Base-by-base conservation (phyloP, 2,329 filamentous ascomycete genomes). In the Knufia fluminis region DNA sequence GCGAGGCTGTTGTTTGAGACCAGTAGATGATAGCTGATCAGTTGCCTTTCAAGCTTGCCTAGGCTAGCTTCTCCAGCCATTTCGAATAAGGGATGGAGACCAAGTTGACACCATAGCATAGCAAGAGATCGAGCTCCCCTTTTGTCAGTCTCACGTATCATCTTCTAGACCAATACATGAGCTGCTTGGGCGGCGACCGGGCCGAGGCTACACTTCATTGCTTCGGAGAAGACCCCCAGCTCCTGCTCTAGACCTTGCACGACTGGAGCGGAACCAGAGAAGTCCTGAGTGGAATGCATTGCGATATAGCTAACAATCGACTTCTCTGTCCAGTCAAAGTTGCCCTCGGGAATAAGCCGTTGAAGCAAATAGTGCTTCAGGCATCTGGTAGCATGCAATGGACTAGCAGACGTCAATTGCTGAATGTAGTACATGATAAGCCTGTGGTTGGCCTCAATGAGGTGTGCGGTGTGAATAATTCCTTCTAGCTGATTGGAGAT, bases 11-110 rank as follows among this genome's bases (percentile, higher is more conserved):
- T 60, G 49, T 84, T 75, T 26, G 78, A 74, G 24, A 68, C 72
- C 26, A 76, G 73, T 8, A 92, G 66, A 1, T 80, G 78, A 60
- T 83, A 91, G 3, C 83, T 66, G 2, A 95, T 78, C 4, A 85
- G 66, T 61, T 86, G 94, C 83, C 83, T 80, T 41, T 78, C 69
- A 53, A 92, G 73, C 54, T 85, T 88, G 3, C 77, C 77, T 49
- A 74, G 74, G 61, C 90, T 92, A 1, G 74, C 57, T 2, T 80
- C 73, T 1, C 85, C 83, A 19, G 79, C 77, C 44, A 77, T 77
- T 10, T 74, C 67, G 55, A 96, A 89, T 0, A 86, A 60, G 0
- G 70, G 62, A 59, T 89, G 82, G 10, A 85, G 70, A 0, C 85
- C 82, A 16, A 88, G 62, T 6, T 66, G 72, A 58, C 86, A 94